These are phyloP conservation scores for Lunularia cruciata DNA, from an alignment of 225 moss, liverwort and hornwort genomes.

Conservation along the genomic window DNA sequence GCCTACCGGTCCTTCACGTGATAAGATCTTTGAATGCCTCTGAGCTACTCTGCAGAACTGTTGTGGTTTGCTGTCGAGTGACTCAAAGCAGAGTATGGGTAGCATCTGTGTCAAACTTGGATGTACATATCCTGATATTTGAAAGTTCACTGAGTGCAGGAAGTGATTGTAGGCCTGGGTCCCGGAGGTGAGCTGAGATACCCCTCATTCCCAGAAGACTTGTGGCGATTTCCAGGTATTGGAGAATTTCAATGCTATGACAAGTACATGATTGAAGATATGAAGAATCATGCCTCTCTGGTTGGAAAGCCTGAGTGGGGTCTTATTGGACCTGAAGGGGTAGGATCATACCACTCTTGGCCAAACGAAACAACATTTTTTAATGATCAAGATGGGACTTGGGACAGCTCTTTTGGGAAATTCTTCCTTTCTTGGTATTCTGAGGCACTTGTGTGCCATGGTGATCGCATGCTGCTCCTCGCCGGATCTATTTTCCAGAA, in stretches of 20 bases:
- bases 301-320: conserved; percentile 41
- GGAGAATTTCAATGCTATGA: conserved; percentile 81
- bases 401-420: conserved; percentile 46
- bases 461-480: conserved; percentile 53
- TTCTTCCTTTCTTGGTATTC: conserved; percentile 75
- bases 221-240: conserved; percentile 66
- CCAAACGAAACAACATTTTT: conserved; percentile 38
- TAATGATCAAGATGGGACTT: conserved; percentile 26
- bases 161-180: conserved; percentile 59
- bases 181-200: conserved; percentile 80
- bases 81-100: too few species aligned
- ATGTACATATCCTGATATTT: too few species aligned
- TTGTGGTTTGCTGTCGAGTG: too few species aligned
- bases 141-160: conserved; percentile 49
- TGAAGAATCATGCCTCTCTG: conserved; percentile 25
- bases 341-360: conserved; percentile 34
- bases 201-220: conserved; percentile 61
- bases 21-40: too few species aligned
- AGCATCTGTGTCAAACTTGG: too few species aligned
- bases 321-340: conserved; percentile 31
- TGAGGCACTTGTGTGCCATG: conserved; percentile 55
- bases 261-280: conserved; percentile 49
- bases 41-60: too few species aligned
- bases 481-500: conserved; percentile 36
- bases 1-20: background rate